A percentile compares a stretch with the other conserved stretches of the same genome.
Conservation (phyloP, 805 yeast species). For the Helenozyma baotianmanensis region DNA sequence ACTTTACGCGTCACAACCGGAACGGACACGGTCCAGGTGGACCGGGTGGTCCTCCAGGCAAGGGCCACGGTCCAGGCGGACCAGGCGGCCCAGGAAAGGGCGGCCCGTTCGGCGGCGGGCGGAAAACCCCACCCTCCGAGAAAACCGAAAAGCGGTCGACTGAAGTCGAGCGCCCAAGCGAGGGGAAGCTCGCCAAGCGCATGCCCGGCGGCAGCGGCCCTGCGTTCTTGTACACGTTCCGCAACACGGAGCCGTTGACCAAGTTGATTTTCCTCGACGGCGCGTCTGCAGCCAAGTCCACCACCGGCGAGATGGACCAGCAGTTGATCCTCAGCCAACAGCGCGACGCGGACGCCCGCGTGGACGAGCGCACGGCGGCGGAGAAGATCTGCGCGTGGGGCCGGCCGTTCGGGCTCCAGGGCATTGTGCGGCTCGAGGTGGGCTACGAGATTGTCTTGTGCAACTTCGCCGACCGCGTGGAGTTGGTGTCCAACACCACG, state of each 20-base stretch:
- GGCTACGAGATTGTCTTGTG: constrained; percentile 62
- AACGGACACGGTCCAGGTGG: too few relatives aligned
- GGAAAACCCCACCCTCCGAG: background rate
- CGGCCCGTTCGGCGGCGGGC: background rate
- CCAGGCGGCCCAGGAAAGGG: constrained; percentile 3
- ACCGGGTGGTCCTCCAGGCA: constrained; percentile 1
- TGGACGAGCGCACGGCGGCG: constrained; percentile 44
- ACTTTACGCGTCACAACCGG: background rate
- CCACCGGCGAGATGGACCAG: constrained; percentile 59
- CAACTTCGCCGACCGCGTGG: constrained; percentile 48
- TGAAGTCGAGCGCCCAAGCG: background rate
- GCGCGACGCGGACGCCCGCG: constrained; percentile 18
- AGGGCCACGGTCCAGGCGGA: constrained; percentile 6
- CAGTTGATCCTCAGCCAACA: constrained; percentile 21
- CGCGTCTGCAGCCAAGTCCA: constrained; percentile 60
- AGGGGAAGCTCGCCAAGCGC: background rate
- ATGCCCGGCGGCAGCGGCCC: background rate
- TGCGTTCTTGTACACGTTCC: constrained; percentile 40
- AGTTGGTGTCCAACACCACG: constrained; percentile 43
- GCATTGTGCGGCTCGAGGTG: constrained; percentile 52
- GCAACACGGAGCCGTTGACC: constrained; percentile 43
- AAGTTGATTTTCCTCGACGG: constrained; percentile 56
- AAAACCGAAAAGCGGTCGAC: too few relatives aligned
- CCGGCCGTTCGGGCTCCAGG: constrained; percentile 50
- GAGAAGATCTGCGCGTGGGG: constrained; percentile 54